Conservation (phyloP, 176 grass and related monocot species). For the Phoenix dactylifera region DNA sequence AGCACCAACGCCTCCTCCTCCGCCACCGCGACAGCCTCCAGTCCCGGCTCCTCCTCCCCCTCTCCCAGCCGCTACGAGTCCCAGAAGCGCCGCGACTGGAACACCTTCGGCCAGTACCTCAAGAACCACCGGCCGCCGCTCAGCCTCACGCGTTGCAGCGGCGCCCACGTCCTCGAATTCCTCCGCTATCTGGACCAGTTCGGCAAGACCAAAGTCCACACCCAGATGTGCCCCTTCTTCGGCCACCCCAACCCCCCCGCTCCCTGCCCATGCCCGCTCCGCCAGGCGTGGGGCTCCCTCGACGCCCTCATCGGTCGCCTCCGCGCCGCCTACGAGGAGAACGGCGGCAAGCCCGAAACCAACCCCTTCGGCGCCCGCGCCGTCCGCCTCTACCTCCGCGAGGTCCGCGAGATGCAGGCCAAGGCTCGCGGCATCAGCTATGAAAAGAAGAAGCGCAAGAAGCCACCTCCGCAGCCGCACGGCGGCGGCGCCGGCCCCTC, state of each 20-base stretch:
- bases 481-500: no score
- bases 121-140: slow-evolving; percentile 21
- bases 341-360: slow-evolving; percentile 13
- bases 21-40: no score
- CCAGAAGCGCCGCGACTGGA: slow-evolving; percentile 20
- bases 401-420: slow-evolving; percentile 19
- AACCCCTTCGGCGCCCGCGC: slow-evolving; percentile 19
- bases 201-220: slow-evolving; percentile 18
- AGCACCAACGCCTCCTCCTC: no score
- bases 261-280: slow-evolving; percentile 22
- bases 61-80: slow-evolving; percentile 20
- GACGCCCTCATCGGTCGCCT: slow-evolving; percentile 22
- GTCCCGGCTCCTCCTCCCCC: background rate
- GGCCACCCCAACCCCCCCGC: slow-evolving; percentile 18
- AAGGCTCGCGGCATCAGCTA: slow-evolving; percentile 18
- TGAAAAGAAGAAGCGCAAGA: slow-evolving; percentile 24
- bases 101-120: slow-evolving; percentile 15
- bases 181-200: slow-evolving; percentile 24
- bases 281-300: slow-evolving; percentile 22
- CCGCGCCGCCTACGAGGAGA: slow-evolving; percentile 20
- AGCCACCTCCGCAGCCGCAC: background rate
- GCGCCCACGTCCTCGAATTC: slow-evolving; percentile 18
- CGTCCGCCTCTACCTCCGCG: slow-evolving; percentile 21
- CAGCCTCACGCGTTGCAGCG: slow-evolving; percentile 14
- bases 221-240: slow-evolving; percentile 22